Evolutionary conservation across 176 grass and related monocot genomes (phyloP).

Genomic region (Areca catechu): DNA sequence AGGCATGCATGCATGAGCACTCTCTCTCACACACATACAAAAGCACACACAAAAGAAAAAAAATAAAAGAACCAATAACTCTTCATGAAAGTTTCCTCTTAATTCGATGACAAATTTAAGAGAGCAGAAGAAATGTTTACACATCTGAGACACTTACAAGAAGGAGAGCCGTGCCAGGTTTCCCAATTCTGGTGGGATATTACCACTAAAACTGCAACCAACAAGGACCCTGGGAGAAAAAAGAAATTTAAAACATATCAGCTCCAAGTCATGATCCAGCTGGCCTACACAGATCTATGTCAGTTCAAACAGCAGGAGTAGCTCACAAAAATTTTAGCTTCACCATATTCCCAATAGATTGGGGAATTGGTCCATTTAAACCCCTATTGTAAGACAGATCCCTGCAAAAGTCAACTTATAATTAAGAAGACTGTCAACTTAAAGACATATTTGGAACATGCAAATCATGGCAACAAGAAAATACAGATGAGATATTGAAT

Average conservation of each 20-base stretch:
- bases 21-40: too few relatives aligned
- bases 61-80: too few relatives aligned
- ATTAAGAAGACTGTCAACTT: neutral
- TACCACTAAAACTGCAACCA: conserved; percentile 15
- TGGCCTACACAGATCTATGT: neutral
- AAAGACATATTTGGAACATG: neutral
- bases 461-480: neutral
- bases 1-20: too few relatives aligned
- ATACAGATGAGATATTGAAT: too few relatives aligned
- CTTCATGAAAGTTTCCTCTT: too few relatives aligned
- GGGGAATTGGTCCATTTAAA: neutral
- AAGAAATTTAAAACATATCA: conserved; percentile 6
- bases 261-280: neutral
- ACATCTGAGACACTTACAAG: neutral
- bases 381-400: neutral
- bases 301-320: neutral
- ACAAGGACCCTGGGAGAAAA: neutral
- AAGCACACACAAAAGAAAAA: too few relatives aligned
- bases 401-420: neutral
- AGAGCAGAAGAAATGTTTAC: neutral
- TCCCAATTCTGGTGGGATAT: conserved; percentile 11
- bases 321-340: neutral
- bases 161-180: neutral
- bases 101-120: neutral
- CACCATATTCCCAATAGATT: neutral